These are phyloP conservation scores for Leishmania tropica DNA, from an alignment of 208 protist species.

Conservation along the genomic window DNA sequence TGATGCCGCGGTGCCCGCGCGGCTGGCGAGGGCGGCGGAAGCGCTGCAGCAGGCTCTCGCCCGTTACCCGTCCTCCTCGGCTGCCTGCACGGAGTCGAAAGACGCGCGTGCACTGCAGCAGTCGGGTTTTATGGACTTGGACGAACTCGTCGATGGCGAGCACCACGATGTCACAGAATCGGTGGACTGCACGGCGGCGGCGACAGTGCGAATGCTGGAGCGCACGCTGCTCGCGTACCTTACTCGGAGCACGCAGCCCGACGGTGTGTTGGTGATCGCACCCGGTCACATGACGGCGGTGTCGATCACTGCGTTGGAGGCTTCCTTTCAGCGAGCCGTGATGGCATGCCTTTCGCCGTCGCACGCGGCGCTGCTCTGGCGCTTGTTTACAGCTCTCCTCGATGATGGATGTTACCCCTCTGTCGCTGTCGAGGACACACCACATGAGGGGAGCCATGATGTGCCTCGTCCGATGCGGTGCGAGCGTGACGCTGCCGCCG, in stretches of 20 bases:
- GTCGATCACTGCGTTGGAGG: neutral
- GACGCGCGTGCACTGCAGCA: neutral
- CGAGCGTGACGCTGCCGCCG: neutral
- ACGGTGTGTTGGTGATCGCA: neutral
- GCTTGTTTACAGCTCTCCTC: conserved; percentile 6
- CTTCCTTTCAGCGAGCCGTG: neutral
- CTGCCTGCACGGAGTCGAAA: neutral
- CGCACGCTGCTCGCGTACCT: conserved; percentile 8
- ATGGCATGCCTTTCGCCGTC: neutral
- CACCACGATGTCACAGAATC: neutral
- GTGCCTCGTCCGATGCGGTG: neutral
- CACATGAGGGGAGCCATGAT: neutral
- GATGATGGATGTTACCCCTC: neutral
- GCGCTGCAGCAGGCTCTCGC: conserved; percentile 12
- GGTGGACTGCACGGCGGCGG: neutral
- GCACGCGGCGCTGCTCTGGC: neutral
- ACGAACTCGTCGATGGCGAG: neutral
- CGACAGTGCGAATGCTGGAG: neutral
- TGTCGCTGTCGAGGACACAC: neutral
- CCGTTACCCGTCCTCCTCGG: neutral
- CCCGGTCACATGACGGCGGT: neutral
- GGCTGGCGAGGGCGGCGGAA: neutral
- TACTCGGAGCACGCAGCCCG: neutral
- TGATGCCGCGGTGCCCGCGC: neutral
- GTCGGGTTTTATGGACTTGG: neutral